These are phyloP conservation scores for Ophiostoma angusticollis DNA, from an alignment of 2,329 filamentous ascomycete species.

Conservation along the genomic window DNA sequence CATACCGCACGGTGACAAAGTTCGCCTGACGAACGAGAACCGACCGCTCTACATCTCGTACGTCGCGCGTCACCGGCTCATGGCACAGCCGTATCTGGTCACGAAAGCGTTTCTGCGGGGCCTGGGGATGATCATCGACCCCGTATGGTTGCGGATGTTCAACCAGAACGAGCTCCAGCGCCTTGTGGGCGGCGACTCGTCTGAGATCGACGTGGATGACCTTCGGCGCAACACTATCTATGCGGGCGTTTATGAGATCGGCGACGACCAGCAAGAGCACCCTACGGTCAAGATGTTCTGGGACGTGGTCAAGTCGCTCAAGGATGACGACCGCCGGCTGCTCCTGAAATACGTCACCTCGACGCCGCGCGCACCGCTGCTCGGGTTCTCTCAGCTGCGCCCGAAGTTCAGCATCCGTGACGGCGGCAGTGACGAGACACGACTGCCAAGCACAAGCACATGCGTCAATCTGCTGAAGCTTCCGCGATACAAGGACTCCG, in stretches of 20 bases:
- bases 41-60: constrained; percentile 88
- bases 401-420: constrained; percentile 86
- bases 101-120: constrained; percentile 81
- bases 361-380: constrained; percentile 75
- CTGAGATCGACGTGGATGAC: constrained; percentile 77
- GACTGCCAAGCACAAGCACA: constrained; percentile 86
- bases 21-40: constrained; percentile 79
- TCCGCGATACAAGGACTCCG: constrained; percentile 60
- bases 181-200: constrained; percentile 76
- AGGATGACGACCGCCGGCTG: constrained; percentile 65
- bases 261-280: constrained; percentile 80
- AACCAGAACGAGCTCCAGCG: constrained; percentile 92
- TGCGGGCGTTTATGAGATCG: constrained; percentile 75
- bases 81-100: constrained; percentile 66
- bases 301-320: constrained; percentile 68
- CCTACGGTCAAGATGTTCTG: constrained; percentile 80
- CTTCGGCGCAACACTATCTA: constrained; percentile 75
- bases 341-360: constrained; percentile 94
- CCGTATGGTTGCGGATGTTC: constrained; percentile 95
- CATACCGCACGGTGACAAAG: constrained; percentile 61
- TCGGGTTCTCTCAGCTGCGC: constrained; percentile 77
- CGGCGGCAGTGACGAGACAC: constrained; percentile 58
- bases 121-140: constrained; percentile 76
- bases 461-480: constrained; percentile 93
- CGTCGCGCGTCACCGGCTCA: constrained; percentile 75